Evolutionary conservation across 768 basidiomycete species (phyloP).

Genomic region (Lyophyllum semitale): DNA sequence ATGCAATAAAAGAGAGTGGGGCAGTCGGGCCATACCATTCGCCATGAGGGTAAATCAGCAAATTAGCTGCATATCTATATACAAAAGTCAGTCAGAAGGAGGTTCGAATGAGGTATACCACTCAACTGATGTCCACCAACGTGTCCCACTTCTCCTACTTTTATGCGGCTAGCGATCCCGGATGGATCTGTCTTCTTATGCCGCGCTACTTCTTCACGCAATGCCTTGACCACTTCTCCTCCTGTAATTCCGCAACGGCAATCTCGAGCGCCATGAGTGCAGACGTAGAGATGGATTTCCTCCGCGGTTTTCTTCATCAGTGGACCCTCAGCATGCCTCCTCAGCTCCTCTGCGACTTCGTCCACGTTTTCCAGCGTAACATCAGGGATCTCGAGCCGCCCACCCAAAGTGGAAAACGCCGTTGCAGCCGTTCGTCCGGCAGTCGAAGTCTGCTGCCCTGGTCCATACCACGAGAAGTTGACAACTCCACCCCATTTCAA

Average conservation of each 20-base stretch:
- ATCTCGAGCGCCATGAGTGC: slow-evolving; percentile 78
- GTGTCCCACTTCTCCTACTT: slow-evolving; percentile 72
- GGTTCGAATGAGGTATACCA: not conserved
- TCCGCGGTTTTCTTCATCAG: slow-evolving; percentile 11
- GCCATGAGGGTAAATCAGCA: slow-evolving; percentile 68
- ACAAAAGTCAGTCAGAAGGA: not conserved
- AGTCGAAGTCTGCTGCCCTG: not conserved
- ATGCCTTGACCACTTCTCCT: slow-evolving; percentile 50
- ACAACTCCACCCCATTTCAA: slow-evolving; percentile 54
- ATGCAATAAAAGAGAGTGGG: not conserved
- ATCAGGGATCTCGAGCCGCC: slow-evolving; percentile 49
- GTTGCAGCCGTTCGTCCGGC: slow-evolving; percentile 37
- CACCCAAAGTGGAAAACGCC: slow-evolving; percentile 50
- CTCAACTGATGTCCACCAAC: slow-evolving; percentile 78
- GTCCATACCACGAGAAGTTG: slow-evolving; percentile 59
- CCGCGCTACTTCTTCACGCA: slow-evolving; percentile 52
- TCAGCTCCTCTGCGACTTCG: slow-evolving; percentile 41
- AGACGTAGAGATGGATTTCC: slow-evolving; percentile 62
- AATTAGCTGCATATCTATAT: slow-evolving; percentile 65
- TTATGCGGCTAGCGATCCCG: slow-evolving; percentile 28
- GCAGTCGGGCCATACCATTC: slow-evolving; percentile 71
- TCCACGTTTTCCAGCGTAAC: slow-evolving; percentile 53
- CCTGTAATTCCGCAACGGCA: slow-evolving; percentile 79
- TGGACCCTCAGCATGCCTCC: slow-evolving; percentile 25
- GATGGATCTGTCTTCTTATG: slow-evolving; percentile 31